phyloP scores from a whole-genome alignment of 257 asterid species.

The Petunia secreta region DNA sequence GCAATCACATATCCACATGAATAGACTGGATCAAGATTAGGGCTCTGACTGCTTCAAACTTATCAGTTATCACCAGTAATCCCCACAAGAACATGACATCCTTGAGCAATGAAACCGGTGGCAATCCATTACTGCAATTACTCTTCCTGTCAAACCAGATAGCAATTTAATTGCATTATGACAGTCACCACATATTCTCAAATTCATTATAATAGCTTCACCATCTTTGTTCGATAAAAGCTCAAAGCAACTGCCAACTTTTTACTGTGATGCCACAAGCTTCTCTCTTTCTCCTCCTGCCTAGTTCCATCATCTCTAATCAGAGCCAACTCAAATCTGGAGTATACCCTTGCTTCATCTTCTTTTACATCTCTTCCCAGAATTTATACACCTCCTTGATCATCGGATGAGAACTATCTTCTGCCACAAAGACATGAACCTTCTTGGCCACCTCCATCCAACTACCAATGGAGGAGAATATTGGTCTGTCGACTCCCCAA shows the following conservation, averaged over 20 bases:
- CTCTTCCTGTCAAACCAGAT: conserved; percentile 56
- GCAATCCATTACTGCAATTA: conserved; percentile 67
- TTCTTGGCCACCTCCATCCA: conserved; percentile 67
- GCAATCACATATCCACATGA: background rate
- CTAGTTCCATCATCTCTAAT: conserved; percentile 44
- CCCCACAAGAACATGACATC: conserved; percentile 68
- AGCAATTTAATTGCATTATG: conserved; percentile 62
- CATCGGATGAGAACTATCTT: conserved; percentile 68
- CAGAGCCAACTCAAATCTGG: conserved; percentile 47
- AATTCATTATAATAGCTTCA: conserved; percentile 58
- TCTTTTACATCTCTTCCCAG: conserved; percentile 63
- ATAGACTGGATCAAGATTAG: background rate
- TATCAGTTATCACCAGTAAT: conserved; percentile 56
- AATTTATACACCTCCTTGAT: conserved; percentile 49
- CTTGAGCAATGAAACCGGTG: conserved; percentile 70
- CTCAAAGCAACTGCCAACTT: conserved; percentile 73
- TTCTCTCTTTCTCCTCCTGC: conserved; percentile 47
- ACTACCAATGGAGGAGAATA: conserved; percentile 36
- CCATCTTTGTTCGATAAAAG: conserved; percentile 43
- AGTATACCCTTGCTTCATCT: conserved; percentile 56
- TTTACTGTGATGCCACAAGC: conserved; percentile 65
- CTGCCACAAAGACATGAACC: conserved; percentile 72
- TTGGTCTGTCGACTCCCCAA: too few relatives aligned
- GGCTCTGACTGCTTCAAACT: background rate
- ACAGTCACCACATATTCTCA: conserved; percentile 77